A percentile compares a stretch with the other conserved stretches of the same genome.
Evolutionary conservation across 257 asterid genomes (phyloP).

Genomic region (Salvia miltiorrhiza): DNA sequence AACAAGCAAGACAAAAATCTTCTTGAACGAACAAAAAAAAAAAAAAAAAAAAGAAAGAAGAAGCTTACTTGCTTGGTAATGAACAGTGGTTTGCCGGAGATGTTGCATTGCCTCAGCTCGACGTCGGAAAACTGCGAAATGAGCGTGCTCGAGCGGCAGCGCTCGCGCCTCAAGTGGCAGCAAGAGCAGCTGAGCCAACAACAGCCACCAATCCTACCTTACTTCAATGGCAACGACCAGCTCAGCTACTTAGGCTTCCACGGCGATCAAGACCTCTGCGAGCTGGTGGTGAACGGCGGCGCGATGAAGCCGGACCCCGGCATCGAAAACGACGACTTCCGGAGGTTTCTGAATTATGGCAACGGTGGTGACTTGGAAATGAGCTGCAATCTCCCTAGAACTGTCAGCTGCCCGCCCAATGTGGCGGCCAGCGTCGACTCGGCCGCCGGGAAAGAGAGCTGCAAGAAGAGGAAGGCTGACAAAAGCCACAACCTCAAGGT

Average conservation of each 20-base stretch:
- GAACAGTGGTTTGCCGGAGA: slow-evolving; percentile 39
- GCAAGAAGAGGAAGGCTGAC: slow-evolving; percentile 63
- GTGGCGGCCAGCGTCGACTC: slow-evolving; percentile 30
- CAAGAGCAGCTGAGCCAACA: slow-evolving; percentile 33
- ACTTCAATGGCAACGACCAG: slow-evolving; percentile 27
- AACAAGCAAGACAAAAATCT: not conserved
- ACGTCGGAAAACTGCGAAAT: slow-evolving; percentile 26
- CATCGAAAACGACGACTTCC: slow-evolving; percentile 26
- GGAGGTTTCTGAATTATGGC: slow-evolving; percentile 23
- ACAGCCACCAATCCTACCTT: slow-evolving; percentile 14
- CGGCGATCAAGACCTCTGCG: slow-evolving; percentile 42
- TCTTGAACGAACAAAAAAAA: not conserved
- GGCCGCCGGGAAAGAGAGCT: slow-evolving; percentile 37
- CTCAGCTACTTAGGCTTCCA: slow-evolving; percentile 17
- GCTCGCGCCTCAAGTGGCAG: slow-evolving; percentile 41
- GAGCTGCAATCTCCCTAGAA: slow-evolving; percentile 43
- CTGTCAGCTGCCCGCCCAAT: slow-evolving; percentile 55
- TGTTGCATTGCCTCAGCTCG: slow-evolving; percentile 33
- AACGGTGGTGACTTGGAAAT: slow-evolving; percentile 30
- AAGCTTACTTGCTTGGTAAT: slow-evolving; percentile 12
- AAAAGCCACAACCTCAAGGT: slow-evolving; percentile 50
- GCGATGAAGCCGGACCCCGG: slow-evolving; percentile 57
- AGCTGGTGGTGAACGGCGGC: slow-evolving; percentile 32
- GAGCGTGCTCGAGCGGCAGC: slow-evolving; percentile 53
- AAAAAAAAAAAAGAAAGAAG: not conserved